These are phyloP conservation scores for Suhomyces anneliseae DNA, from an alignment of 1,139 yeast genomes.

Conservation along the genomic window DNA sequence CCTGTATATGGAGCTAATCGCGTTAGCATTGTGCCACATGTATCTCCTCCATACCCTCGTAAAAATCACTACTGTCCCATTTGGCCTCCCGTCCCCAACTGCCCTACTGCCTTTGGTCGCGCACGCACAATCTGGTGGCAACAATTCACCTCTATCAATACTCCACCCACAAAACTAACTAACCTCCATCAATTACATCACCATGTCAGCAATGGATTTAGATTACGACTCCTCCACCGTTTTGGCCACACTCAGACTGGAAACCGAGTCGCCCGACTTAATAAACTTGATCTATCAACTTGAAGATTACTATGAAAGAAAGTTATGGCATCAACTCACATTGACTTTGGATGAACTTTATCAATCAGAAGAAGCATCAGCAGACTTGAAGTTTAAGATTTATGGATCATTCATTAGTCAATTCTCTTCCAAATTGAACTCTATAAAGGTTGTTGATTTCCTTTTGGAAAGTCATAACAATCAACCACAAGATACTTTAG, in stretches of 20 bases:
- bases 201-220: conserved; percentile 33
- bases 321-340: conserved; percentile 78
- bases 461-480: conserved; percentile 52
- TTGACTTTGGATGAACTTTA: conserved; percentile 64
- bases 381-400: conserved; percentile 55
- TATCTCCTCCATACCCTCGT: too few relatives aligned
- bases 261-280: conserved; percentile 62
- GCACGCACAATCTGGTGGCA: conserved; percentile 5
- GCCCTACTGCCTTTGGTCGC: background rate
- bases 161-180: background rate
- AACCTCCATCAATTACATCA: background rate
- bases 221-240: conserved; percentile 59
- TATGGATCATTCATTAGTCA: conserved; percentile 69
- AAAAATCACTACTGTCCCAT: too few relatives aligned
- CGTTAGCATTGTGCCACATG: too few relatives aligned
- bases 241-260: conserved; percentile 68
- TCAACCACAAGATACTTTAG: conserved; percentile 52
- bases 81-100: too few relatives aligned
- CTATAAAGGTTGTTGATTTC: conserved; percentile 75
- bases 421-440: conserved; percentile 72
- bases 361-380: conserved; percentile 28
- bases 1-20: too few relatives aligned
- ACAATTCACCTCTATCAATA: background rate
- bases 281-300: conserved; percentile 68
- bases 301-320: conserved; percentile 86